Percentiles rank a stretch among this genome's conserved stretches.
phyloP scores from a whole-genome alignment of 805 yeast species.

The Starmerella davenportii region DNA sequence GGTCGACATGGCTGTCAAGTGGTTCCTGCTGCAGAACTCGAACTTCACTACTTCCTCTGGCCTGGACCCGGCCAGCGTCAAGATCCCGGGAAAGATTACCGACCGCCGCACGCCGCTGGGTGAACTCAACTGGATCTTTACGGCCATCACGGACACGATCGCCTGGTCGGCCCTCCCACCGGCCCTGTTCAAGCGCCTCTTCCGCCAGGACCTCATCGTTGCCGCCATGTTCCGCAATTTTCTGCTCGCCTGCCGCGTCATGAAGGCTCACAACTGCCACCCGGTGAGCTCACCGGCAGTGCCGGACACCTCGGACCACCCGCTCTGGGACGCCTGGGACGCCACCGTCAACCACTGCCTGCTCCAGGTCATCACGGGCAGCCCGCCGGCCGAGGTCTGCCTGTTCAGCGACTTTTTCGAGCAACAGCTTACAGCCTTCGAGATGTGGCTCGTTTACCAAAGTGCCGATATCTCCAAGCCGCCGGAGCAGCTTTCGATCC shows the following conservation, averaged over 20 bases:
- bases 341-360: conserved; percentile 88
- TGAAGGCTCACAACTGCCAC: conserved; percentile 85
- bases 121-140: conserved; percentile 91
- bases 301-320: conserved; percentile 67
- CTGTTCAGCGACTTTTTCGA: conserved; percentile 90
- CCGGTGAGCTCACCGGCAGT: conserved; percentile 87
- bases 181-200: conserved; percentile 71
- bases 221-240: conserved; percentile 92
- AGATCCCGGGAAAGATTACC: conserved; percentile 76
- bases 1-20: conserved; percentile 77
- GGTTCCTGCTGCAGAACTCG: conserved; percentile 59
- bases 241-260: conserved; percentile 73
- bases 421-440: conserved; percentile 90
- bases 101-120: conserved; percentile 93
- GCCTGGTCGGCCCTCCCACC: conserved; percentile 91
- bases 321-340: conserved; percentile 98
- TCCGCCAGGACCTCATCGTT: conserved; percentile 89
- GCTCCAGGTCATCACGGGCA: conserved; percentile 28
- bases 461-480: conserved; percentile 70
- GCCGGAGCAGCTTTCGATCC: conserved; percentile 90
- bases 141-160: conserved; percentile 93
- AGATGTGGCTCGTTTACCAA: conserved; percentile 73
- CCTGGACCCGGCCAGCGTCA: conserved; percentile 28
- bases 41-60: conserved; percentile 29
- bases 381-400: conserved; percentile 29